phyloP scores from a whole-genome alignment of 345 rosid species.

The Noccaea bulbosa region DNA sequence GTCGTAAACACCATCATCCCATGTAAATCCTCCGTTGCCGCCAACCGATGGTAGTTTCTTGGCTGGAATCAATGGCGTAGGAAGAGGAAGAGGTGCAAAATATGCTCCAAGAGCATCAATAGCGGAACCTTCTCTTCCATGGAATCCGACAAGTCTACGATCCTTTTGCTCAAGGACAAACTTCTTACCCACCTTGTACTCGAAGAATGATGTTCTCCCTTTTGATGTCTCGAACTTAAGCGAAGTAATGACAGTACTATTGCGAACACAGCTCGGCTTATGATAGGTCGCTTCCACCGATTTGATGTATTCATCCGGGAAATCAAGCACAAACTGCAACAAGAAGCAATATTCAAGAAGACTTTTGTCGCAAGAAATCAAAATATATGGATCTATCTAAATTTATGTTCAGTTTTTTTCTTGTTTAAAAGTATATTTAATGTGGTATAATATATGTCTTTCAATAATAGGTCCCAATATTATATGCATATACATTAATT shows the following conservation, averaged over 20 bases:
- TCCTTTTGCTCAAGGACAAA: conserved; percentile 27
- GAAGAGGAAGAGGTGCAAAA: conserved; percentile 1
- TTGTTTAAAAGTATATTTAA: too few species aligned
- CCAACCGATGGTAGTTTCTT: conserved; percentile 29
- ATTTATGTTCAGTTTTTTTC: too few species aligned
- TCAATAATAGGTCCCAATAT: too few species aligned
- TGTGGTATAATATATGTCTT: too few species aligned
- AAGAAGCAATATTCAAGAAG: not conserved
- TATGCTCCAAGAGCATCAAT: conserved; percentile 40
- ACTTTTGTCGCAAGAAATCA: not conserved
- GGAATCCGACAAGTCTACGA: conserved; percentile 35
- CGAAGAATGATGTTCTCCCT: conserved; percentile 26
- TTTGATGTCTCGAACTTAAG: conserved; percentile 39
- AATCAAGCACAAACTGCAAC: conserved; percentile 30
- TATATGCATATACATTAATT: too few species aligned
- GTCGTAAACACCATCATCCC: conserved; percentile 43
- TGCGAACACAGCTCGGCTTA: too few species aligned
- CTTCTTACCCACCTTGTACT: conserved; percentile 23
- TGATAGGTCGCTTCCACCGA: conserved; percentile 31
- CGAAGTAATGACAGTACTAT: conserved; percentile 21
- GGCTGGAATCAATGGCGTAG: not conserved
- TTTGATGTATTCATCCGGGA: conserved; percentile 31
- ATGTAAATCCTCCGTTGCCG: conserved; percentile 35
- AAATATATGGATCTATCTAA: too few species aligned
- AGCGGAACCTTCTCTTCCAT: conserved; percentile 22